Conservation (phyloP, 2,329 filamentous ascomycete genomes). For the Ceratocystis cacaofunesta region DNA sequence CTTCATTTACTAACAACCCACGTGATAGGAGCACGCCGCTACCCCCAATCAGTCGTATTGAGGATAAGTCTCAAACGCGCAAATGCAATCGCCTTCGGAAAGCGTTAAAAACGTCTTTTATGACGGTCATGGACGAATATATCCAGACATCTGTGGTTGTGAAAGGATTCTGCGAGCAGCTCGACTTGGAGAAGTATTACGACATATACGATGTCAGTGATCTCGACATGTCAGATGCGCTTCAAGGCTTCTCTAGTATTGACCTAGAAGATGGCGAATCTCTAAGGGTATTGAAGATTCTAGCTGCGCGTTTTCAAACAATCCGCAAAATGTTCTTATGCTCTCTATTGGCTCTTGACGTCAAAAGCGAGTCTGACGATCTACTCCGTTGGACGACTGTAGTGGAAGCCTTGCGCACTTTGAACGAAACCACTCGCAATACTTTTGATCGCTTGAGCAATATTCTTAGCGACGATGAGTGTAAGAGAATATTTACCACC, state of each 20-base stretch:
- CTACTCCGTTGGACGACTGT: slow-evolving; percentile 65
- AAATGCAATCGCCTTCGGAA: slow-evolving; percentile 69
- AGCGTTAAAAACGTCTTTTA: slow-evolving; percentile 55
- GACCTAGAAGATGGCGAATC: slow-evolving; percentile 62
- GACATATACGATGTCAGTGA: slow-evolving; percentile 74
- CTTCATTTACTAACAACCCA: slow-evolving; percentile 18
- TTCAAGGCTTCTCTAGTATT: slow-evolving; percentile 44
- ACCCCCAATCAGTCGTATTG: slow-evolving; percentile 81
- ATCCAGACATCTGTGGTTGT: slow-evolving; percentile 54
- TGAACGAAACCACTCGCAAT: slow-evolving; percentile 46
- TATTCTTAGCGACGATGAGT: slow-evolving; percentile 66
- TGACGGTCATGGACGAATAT: slow-evolving; percentile 55
- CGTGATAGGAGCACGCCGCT: slow-evolving; percentile 60
- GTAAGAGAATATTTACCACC: slow-evolving; percentile 32
- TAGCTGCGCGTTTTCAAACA: slow-evolving; percentile 66
- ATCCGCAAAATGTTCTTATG: slow-evolving; percentile 77
- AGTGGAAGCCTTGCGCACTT: slow-evolving; percentile 54
- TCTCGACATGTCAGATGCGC: slow-evolving; percentile 56
- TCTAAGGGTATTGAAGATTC: slow-evolving; percentile 64
- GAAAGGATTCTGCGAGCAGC: slow-evolving; percentile 58
- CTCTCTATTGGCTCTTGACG: slow-evolving; percentile 74
- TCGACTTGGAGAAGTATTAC: slow-evolving; percentile 80
- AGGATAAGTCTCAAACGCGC: slow-evolving; percentile 64
- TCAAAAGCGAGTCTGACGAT: slow-evolving; percentile 62
- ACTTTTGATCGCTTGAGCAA: slow-evolving; percentile 51